Evolutionary conservation across 2,329 filamentous ascomycete genomes (phyloP), one percentile per base, ranked within the genome.

Genomic region (Ascosphaera apis): DNA sequence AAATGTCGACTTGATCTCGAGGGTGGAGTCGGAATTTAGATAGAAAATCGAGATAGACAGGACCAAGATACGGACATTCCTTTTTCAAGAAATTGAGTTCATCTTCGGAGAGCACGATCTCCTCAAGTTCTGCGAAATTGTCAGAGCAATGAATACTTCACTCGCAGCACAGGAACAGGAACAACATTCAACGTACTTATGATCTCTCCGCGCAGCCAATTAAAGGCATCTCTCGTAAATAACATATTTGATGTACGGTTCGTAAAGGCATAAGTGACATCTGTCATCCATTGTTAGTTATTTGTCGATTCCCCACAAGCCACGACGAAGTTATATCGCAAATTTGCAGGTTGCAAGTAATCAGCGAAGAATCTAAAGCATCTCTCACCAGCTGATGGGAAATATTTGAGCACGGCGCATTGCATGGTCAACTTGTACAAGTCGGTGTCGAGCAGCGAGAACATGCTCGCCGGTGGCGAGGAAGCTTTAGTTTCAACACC

Each of bases 361-460:
- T 18, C 11, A 2, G 15, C n/a, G 1, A 11, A 1, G n/a, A 12
- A 30, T 7, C 19, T 3, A 12, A 7, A 31, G 16, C 2, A 15
- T n/a, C 21, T 51, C 57, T 50, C 44, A 63, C 61, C 45, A 39
- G 63, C 61, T 39, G 84, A 66, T 23, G 76, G 76, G 55, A 91
- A 95, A 61, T 84, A 91, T 56, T 91, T 91, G 45, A 91, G 68
- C 44, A 95, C 76, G 41, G 83, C 83, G 52, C 80, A 92, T 75
- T 98, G 88, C 88, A 98, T 98, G 15, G 88, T 98, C 56, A 98
- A 60, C 58, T 98, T 98, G 69, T 93, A 98, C 41, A 98, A 57
- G 53, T 77, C 72, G 12, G 78, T 86, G 50, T 88, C 80, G 37
- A 88, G 64, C 50, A 88, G 76, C 49, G 79, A 86, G 48, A 73